Conservation (phyloP, 2,329 filamentous ascomycete genomes). For the Colletotrichum spaethianum region DNA sequence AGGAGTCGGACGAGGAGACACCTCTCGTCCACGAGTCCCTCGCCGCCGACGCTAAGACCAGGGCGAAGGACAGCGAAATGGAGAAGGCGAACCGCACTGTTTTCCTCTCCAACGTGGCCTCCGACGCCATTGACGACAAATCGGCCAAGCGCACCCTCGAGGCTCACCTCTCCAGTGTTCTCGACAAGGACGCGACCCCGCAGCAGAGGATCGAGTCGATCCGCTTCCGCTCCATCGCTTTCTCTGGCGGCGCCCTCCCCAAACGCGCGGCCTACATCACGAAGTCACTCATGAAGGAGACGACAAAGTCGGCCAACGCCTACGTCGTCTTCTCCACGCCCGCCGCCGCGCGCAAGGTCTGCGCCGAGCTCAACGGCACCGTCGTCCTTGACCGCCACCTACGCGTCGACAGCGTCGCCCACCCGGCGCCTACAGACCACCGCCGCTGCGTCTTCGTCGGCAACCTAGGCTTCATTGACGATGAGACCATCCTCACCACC, state of each 20-base stretch:
- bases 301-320: conserved; percentile 93
- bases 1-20: conserved; percentile 57
- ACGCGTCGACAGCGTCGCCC: conserved; percentile 90
- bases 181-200: conserved; percentile 66
- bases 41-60: conserved; percentile 64
- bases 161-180: conserved; percentile 82
- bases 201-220: conserved; percentile 88
- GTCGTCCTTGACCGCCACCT: conserved; percentile 89
- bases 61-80: conserved; percentile 68
- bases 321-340: conserved; percentile 90
- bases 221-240: conserved; percentile 94
- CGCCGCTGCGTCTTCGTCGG: conserved; percentile 95
- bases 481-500: conserved; percentile 80
- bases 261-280: conserved; percentile 96
- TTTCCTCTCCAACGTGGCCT: conserved; percentile 93
- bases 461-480: conserved; percentile 95
- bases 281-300: conserved; percentile 90
- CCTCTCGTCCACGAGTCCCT: conserved; percentile 72
- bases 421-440: conserved; percentile 86
- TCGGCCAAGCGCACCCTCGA: conserved; percentile 83
- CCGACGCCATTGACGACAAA: conserved; percentile 85
- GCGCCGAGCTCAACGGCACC: conserved; percentile 84
- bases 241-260: conserved; percentile 81
- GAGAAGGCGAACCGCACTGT: conserved; percentile 92
- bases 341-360: conserved; percentile 82